Percentiles rank a stretch among this genome's conserved stretches.
Conservation (phyloP, 129 eudicot species). For the Heracleum sosnowskyi region DNA sequence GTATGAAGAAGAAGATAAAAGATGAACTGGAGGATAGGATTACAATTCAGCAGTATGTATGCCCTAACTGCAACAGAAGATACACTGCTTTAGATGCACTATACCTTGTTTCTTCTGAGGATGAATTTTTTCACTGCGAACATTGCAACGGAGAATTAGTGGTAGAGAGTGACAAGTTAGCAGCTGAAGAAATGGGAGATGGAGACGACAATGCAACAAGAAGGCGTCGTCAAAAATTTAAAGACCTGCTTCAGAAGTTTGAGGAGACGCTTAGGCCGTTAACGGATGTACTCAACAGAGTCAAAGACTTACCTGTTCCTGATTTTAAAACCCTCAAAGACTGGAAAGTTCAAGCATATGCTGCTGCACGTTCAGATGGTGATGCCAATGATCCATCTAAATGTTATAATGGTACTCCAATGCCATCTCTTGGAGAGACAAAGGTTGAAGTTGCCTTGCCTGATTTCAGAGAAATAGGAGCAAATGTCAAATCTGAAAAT, state of each 20-base stretch:
- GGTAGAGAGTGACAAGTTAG: slow-evolving; percentile 85
- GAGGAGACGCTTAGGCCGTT: slow-evolving; percentile 91
- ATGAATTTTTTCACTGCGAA: slow-evolving; percentile 81
- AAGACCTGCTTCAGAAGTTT: slow-evolving; percentile 64
- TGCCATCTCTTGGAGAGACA: slow-evolving; percentile 89
- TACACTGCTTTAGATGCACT: slow-evolving; percentile 89
- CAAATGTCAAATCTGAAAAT: slow-evolving; percentile 35
- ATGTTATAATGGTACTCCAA: slow-evolving; percentile 58
- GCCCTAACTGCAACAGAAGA: slow-evolving; percentile 74
- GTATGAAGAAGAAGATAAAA: slow-evolving; percentile 84
- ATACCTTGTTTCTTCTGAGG: slow-evolving; percentile 52
- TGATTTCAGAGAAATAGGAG: slow-evolving; percentile 49
- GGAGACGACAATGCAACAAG: slow-evolving; percentile 95
- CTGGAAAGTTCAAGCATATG: slow-evolving; percentile 64
- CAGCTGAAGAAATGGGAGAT: slow-evolving; percentile 73
- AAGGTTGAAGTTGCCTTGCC: slow-evolving; percentile 84
- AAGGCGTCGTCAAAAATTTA: slow-evolving; percentile 60
- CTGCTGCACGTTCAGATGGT: slow-evolving; percentile 58
- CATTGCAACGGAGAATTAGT: slow-evolving; percentile 81
- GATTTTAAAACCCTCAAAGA: too few species aligned
- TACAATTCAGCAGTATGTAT: slow-evolving; percentile 79
- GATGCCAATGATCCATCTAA: slow-evolving; percentile 51
- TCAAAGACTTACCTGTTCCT: slow-evolving; percentile 80
- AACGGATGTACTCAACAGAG: slow-evolving; percentile 66
- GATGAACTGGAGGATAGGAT: slow-evolving; percentile 91